A percentile compares a stretch with the other conserved stretches of the same genome.
phyloP scores from a whole-genome alignment of 2,329 filamentous ascomycete genomes.

The Boeremia lycopersici region DNA sequence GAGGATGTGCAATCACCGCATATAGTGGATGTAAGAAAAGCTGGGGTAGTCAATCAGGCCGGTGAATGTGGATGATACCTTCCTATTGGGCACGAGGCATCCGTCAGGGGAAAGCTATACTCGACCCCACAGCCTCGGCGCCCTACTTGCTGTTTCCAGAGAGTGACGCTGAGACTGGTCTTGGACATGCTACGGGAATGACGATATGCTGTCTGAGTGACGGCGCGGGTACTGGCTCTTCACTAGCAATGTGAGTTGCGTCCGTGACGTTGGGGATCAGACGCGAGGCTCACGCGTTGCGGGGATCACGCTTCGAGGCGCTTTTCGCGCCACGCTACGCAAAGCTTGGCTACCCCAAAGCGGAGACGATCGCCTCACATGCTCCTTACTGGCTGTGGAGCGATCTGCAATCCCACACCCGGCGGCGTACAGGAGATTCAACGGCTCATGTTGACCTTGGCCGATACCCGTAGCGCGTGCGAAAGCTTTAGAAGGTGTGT shows the following conservation, averaged over 20 bases:
- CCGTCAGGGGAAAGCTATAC: background rate
- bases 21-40: background rate
- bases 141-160: background rate
- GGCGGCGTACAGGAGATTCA: background rate
- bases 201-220: conserved; percentile 12
- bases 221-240: conserved; percentile 9
- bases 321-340: background rate
- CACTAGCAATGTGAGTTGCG: conserved; percentile 15
- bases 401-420: conserved; percentile 5
- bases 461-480: conserved; percentile 9
- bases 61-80: conserved; percentile 1
- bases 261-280: conserved; percentile 16
- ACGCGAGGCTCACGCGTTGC: conserved; percentile 12
- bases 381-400: conserved; percentile 8
- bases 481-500: conserved; percentile 5
- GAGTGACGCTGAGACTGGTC: conserved; percentile 4
- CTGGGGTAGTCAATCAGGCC: conserved; percentile 4
- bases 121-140: background rate
- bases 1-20: background rate
- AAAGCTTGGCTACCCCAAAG: conserved; percentile 9
- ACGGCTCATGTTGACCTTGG: background rate
- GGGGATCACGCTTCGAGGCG: conserved; percentile 3
- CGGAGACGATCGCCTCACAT: background rate
- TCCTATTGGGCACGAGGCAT: conserved; percentile 3
- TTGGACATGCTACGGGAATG: background rate